Evolutionary conservation across 176 grass and related monocot genomes (phyloP), one percentile per base, ranked within the genome.

Genomic region (Elymus sibiricus): DNA sequence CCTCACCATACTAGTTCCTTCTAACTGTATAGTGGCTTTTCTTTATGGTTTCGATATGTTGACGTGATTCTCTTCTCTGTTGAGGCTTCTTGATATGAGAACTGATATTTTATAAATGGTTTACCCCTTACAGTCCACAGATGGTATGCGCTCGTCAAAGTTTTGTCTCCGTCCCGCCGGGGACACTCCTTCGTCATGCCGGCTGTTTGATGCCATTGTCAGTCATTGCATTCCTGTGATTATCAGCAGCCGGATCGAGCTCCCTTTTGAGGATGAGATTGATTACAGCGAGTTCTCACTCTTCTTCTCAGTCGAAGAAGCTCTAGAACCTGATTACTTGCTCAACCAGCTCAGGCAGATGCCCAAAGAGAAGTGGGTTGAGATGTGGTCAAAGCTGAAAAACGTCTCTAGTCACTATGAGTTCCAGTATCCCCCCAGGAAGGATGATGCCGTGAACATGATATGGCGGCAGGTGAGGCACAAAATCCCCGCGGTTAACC

Each of bases 211-310:
- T 86, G 94, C 97, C 25, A 99, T 99, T 14, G 80, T 96, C 77
- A 94, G 94, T 67, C 94, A 94, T 65, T 99, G 97, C 89, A 68
- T 99, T 67, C 97, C 97, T 70, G 90, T 99, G 43, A 99, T 99
- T 59, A 84, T 99, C 16, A 99, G 94, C 46, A 95, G 90, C 62
- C 69, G 79, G 14, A 96, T 99, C 64, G 97, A 99, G 90, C 97
- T 99, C 62, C 97, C 97, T 67, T 99, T 99, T 47, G 94, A 99
- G 85, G 92, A 96, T 68, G 90, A 96, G 82, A 92, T 96, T 24
- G 94, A 99, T 88, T 99, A 96, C 80, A 88, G 81, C 6, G 86
- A 94, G 74, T 94, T 96, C 87, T 91, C 94, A 29, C 88, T 93
- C 78, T 99, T 99, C 91, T 96, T 92, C 90, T 96, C 97, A 5